Percentiles rank a stretch among this genome's conserved stretches.
phyloP scores from a whole-genome alignment of 345 rosid genomes.

The Acer yangbiense region DNA sequence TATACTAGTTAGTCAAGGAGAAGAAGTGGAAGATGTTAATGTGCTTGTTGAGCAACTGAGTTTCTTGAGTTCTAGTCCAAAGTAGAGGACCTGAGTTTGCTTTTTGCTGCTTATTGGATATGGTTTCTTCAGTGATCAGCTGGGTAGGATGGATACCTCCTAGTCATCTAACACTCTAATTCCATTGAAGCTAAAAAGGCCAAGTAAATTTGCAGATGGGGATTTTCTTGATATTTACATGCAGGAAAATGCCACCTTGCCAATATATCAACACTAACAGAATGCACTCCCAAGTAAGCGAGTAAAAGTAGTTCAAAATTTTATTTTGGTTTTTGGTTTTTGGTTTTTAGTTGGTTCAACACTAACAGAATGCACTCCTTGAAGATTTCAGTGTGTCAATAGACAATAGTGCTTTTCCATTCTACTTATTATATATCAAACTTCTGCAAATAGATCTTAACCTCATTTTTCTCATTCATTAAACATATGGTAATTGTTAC shows the following conservation, averaged over 20 bases:
- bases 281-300: not conserved
- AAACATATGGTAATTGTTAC: not conserved
- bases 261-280: slow-evolving; percentile 7
- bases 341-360: not conserved
- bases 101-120: not conserved
- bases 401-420: not conserved
- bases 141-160: no score
- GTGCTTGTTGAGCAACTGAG: slow-evolving; percentile 58
- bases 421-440: not conserved
- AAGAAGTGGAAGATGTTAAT: slow-evolving; percentile 48
- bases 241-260: slow-evolving; percentile 12
- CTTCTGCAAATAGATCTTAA: not conserved
- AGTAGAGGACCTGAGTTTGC: slow-evolving; percentile 8
- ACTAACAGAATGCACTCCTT: not conserved
- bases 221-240: slow-evolving; percentile 8
- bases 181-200: not conserved
- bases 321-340: not conserved
- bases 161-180: slow-evolving; percentile 4
- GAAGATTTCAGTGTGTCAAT: not conserved
- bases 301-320: not conserved
- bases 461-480: not conserved
- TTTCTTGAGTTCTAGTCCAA: slow-evolving; percentile 49
- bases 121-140: not conserved
- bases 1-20: slow-evolving; percentile 33
- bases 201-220: not conserved